These are phyloP conservation scores for Chlamydomonas sphaeroides DNA, from an alignment of 139 green algal species.

Conservation along the genomic window DNA sequence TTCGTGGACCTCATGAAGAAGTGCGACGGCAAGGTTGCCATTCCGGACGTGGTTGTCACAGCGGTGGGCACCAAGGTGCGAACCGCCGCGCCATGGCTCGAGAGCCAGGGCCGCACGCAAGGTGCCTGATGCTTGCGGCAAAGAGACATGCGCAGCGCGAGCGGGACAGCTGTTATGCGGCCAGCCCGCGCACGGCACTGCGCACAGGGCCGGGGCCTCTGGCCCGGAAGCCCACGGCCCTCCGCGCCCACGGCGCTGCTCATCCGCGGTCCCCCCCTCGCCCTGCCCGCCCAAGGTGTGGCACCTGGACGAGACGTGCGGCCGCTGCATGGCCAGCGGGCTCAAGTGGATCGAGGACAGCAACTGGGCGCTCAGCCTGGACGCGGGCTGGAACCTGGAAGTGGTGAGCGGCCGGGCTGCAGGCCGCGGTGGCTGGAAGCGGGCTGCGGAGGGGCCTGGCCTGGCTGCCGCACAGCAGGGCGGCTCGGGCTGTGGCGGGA, in stretches of 20 bases:
- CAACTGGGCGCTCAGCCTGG: slow-evolving; percentile 74
- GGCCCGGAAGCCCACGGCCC: not conserved
- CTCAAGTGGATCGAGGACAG: slow-evolving; percentile 82
- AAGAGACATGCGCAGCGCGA: too few relatives aligned
- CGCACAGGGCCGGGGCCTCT: too few relatives aligned
- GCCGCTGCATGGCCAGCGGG: slow-evolving; percentile 59
- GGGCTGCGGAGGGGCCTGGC: too few relatives aligned
- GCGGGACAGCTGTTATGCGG: too few relatives aligned
- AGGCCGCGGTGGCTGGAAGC: too few relatives aligned
- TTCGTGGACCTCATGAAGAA: slow-evolving; percentile 78
- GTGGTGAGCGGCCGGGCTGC: slow-evolving; percentile 10
- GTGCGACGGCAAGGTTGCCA: slow-evolving; percentile 73
- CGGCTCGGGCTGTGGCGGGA: too few relatives aligned
- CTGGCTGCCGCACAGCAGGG: too few relatives aligned
- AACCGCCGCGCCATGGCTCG: too few relatives aligned
- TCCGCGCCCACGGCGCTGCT: not conserved
- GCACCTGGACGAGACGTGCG: slow-evolving; percentile 66
- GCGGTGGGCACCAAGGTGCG: slow-evolving; percentile 90
- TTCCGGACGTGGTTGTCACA: slow-evolving; percentile 87
- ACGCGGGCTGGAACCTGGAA: slow-evolving; percentile 81
- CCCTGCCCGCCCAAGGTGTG: slow-evolving; percentile 64
- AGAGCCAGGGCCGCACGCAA: too few relatives aligned
- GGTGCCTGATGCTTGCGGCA: too few relatives aligned
- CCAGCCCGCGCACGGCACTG: too few relatives aligned
- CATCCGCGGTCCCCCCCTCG: not conserved